Evolutionary conservation across 306 rosid genomes (phyloP), one percentile per base, ranked within the genome.

Genomic region (Macrotyloma uniflorum): DNA sequence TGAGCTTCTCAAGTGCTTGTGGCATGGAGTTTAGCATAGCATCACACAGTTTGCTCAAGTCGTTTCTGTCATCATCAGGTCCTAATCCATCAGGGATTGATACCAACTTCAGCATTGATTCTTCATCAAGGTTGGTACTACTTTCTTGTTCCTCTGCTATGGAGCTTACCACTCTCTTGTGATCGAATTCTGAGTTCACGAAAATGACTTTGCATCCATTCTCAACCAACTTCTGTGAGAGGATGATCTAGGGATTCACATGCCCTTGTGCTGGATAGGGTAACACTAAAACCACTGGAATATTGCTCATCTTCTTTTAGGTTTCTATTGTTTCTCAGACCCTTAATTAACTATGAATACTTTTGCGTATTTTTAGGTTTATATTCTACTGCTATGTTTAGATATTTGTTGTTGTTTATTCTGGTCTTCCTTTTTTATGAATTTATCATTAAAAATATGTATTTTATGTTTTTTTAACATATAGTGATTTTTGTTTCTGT

Each of bases 1-100:
- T 76, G 18, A 88, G 75, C 78, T 84, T 82, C 85, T 86, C 89
- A 72, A 88, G 70, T 10, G 74, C 80, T 82, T 82, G 82, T 84
- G 79, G 87, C 85, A 88, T 73, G 43, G 70, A 76, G 2, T 4
- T 51, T 2, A 28, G 8, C 0, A 84, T 28, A 3, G 85, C 32
- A 33, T 5, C 77, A 28, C n/a, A n/a, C 38, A 79, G 14, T 22
- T 51, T 38, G 5, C 5, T 24, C 10, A 54, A 32, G 20, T 83
- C 54, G 3, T 38, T 78, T 70, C 83, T 81, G 19, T 85, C 89
- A 2, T 75, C 81, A 35, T 80, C 82, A 6, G 76, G 69, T 51
- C 42, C 72, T 18, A 88, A 63, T 0, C 87, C 87, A 81, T 83
- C 87, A 7, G 89, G 66, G 20, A 83, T 72, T 10, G 87, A 72